Evolutionary conservation across 2,329 filamentous ascomycete genomes (phyloP), one percentile per base, ranked within the genome.

Genomic region (Neobulgaria alba): DNA sequence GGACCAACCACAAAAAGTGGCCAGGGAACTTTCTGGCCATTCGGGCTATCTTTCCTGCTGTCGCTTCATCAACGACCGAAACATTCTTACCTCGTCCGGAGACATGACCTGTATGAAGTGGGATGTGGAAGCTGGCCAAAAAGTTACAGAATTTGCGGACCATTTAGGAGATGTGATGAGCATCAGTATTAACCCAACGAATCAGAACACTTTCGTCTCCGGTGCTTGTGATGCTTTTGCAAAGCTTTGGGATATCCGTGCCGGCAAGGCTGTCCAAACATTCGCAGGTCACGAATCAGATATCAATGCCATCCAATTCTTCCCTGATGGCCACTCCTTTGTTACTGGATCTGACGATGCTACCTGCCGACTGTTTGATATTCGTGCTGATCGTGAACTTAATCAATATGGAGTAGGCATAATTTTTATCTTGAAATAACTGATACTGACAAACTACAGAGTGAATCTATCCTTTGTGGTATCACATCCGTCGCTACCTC

Each of bases 41-140:
- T 94, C 90, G 33, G 92, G 92, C 37, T 98, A 98, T 60, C 78
- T 98, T 33, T 95, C 88, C 16, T 98, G 92, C 82, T 96, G 92
- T 64, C 84, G 92, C 51, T 98, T 98, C 66, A 94, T 96, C 71
- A 96, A 95, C 64, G 92, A 98, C 69, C 82, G 92, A 60, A 88
- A 87, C 61, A 96, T 98, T 59, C 79, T 98, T 51, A 98, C 92
- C 46, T 96, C 92, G 0, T 98, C 92, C 2, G 92, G 92, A 50
- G 92, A 98, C 63, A 98, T 98, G 92, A 98, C 92, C 38, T 98
- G 92, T 65, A 95, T 96, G 82, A 85, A 96, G 61, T 98, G 92
- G 92, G 92, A 98, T 69, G 90, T 98, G 51, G 92, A 98, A 68
- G 94, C 90, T 1, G 92, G 92, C 42, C 87, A 89, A 52, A 95